phyloP scores from a whole-genome alignment of 306 rosid species.

The Parietaria judaica region DNA sequence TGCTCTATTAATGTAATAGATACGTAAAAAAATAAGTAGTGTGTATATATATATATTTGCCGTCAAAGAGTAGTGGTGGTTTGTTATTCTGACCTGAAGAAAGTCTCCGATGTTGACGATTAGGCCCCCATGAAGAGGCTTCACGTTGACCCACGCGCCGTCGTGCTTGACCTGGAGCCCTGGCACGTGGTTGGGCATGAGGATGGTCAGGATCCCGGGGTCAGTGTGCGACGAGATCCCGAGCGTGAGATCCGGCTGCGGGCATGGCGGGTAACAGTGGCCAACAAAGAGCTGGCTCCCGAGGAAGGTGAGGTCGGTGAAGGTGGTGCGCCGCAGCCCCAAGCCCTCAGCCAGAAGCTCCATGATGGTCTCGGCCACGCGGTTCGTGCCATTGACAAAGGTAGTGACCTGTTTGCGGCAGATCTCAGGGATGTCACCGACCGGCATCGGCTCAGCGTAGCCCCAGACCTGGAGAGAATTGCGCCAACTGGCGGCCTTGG shows the following conservation, averaged over 20 bases:
- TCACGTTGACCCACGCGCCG: slow-evolving; percentile 14
- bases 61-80: no score
- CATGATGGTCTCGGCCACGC: slow-evolving; percentile 26
- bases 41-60: no score
- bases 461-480: slow-evolving; percentile 33
- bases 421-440: slow-evolving; percentile 18
- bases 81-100: slow-evolving; percentile 13
- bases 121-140: slow-evolving; percentile 10
- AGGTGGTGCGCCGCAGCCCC: slow-evolving; percentile 22
- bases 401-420: slow-evolving; percentile 24
- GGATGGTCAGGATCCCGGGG: slow-evolving; percentile 13
- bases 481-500: slow-evolving; percentile 28
- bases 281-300: not conserved
- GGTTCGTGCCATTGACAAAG: slow-evolving; percentile 20
- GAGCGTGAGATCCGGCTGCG: slow-evolving; percentile 15
- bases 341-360: slow-evolving; percentile 37
- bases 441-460: slow-evolving; percentile 2
- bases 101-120: slow-evolving; percentile 15
- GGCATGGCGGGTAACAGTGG: slow-evolving; percentile 19
- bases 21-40: no score
- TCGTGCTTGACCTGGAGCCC: slow-evolving; percentile 20
- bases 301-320: slow-evolving; percentile 26
- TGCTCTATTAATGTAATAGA: no score
- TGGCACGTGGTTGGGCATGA: slow-evolving; percentile 12
- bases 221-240: slow-evolving; percentile 18